Percentiles rank a stretch among this genome's conserved stretches.
These are phyloP conservation scores for Phlebiopsis gigantea DNA, from an alignment of 768 basidiomycete genomes.

Conservation along the genomic window DNA sequence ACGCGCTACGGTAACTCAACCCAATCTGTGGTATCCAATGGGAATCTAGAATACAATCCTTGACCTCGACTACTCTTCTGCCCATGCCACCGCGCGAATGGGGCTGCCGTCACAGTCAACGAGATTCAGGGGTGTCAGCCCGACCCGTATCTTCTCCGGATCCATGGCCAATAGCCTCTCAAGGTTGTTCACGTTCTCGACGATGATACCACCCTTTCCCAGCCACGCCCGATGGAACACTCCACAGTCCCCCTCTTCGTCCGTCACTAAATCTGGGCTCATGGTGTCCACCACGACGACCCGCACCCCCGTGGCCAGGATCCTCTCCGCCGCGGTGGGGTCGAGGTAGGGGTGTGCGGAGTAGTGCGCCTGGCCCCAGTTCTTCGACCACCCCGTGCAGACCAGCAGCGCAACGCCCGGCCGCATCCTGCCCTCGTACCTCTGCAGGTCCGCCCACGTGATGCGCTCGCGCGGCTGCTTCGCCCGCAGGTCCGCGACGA, in stretches of 20 bases:
- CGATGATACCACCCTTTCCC: slow-evolving; percentile 58
- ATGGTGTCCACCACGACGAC: slow-evolving; percentile 61
- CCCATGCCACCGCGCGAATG: slow-evolving; percentile 63
- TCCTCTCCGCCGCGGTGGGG: slow-evolving; percentile 42
- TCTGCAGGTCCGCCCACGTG: slow-evolving; percentile 46
- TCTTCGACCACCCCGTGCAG: slow-evolving; percentile 62
- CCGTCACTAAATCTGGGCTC: slow-evolving; percentile 53
- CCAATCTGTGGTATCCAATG: background rate
- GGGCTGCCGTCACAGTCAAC: slow-evolving; percentile 62
- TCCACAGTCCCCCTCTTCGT: slow-evolving; percentile 26
- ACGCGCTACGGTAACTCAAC: too few species aligned
- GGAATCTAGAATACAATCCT: background rate
- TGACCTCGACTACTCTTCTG: slow-evolving; percentile 3
- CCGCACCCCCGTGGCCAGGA: slow-evolving; percentile 47
- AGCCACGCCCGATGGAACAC: slow-evolving; percentile 54
- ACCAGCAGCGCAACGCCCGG: slow-evolving; percentile 47
- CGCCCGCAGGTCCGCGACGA: slow-evolving; percentile 49
- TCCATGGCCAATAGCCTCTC: slow-evolving; percentile 30
- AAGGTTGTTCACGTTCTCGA: slow-evolving; percentile 63
- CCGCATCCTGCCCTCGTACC: slow-evolving; percentile 32
- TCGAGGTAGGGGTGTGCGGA: slow-evolving; percentile 62
- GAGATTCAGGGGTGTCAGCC: slow-evolving; percentile 55
- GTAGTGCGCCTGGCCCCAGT: slow-evolving; percentile 47
- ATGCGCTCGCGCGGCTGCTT: slow-evolving; percentile 43
- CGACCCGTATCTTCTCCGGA: slow-evolving; percentile 30